Evolutionary conservation across 2,329 filamentous ascomycete genomes (phyloP).

Genomic region (Penicillium sp.): DNA sequence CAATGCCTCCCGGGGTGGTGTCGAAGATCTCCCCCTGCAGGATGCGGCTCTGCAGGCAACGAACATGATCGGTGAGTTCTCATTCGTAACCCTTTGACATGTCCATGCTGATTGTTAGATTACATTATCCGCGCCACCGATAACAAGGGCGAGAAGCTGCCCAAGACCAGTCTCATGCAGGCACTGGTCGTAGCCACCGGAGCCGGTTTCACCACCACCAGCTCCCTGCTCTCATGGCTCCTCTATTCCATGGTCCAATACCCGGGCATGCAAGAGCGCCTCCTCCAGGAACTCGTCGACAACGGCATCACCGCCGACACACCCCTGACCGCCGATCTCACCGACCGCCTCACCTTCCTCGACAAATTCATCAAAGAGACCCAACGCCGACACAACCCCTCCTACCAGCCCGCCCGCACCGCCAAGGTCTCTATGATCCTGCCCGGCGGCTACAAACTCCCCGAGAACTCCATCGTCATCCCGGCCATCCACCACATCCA

Average conservation of each 20-base stretch:
- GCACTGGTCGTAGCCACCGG: conserved; percentile 56
- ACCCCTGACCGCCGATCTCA: conserved; percentile 51
- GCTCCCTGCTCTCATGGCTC: conserved; percentile 60
- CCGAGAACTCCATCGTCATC: conserved; percentile 57
- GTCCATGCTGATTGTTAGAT: conserved; percentile 35
- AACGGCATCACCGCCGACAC: conserved; percentile 48
- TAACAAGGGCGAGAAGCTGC: conserved; percentile 24
- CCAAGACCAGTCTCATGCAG: conserved; percentile 30
- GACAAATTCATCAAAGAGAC: conserved; percentile 60
- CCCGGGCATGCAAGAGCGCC: conserved; percentile 57
- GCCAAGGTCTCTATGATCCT: conserved; percentile 59
- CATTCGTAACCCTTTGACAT: background rate
- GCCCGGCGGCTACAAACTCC: conserved; percentile 61
- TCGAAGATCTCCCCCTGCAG: conserved; percentile 22
- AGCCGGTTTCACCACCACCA: conserved; percentile 65
- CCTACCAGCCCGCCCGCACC: conserved; percentile 63
- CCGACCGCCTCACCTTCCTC: conserved; percentile 50
- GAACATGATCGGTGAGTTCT: conserved; percentile 23
- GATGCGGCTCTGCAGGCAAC: conserved; percentile 21
- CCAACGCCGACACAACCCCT: conserved; percentile 62
- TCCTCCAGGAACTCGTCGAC: conserved; percentile 61
- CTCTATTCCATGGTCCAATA: conserved; percentile 58
- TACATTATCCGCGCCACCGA: conserved; percentile 53
- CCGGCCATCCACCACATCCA: conserved; percentile 51
- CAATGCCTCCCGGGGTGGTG: conserved; percentile 17